A percentile compares a stretch with the other conserved stretches of the same genome.
phyloP scores from a whole-genome alignment of 768 basidiomycete genomes.

The Termitomyces sp. region DNA sequence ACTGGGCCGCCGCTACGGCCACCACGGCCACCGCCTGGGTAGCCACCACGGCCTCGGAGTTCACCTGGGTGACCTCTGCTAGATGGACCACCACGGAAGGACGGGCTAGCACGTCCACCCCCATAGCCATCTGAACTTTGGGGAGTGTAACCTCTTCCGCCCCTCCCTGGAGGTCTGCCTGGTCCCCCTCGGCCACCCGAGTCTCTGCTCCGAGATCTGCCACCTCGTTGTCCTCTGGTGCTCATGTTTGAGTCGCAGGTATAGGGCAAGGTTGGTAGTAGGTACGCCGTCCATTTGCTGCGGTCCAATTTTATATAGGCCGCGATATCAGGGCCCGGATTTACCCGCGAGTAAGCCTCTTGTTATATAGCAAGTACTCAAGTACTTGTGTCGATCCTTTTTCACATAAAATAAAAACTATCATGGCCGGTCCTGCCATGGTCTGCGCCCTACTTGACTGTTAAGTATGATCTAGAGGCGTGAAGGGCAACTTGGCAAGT shows the following conservation, averaged over 20 bases:
- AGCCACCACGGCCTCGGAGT: conserved; percentile 18
- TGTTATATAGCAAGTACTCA: too few species aligned
- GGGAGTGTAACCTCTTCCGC: conserved; percentile 11
- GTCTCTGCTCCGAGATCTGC: conserved; percentile 12
- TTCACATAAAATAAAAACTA: too few species aligned
- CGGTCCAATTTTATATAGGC: background rate
- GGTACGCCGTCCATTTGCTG: background rate
- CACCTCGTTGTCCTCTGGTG: conserved; percentile 17
- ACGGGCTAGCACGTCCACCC: conserved; percentile 15
- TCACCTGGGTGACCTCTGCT: conserved; percentile 18
- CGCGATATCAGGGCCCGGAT: background rate
- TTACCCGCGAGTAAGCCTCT: background rate
- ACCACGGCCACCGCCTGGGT: conserved; percentile 11
- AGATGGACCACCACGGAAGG: conserved; percentile 18
- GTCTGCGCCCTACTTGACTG: background rate
- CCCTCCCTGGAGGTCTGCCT: conserved; percentile 14
- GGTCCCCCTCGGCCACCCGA: conserved; percentile 4
- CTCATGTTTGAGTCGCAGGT: conserved; percentile 14
- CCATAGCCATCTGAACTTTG: conserved; percentile 11
- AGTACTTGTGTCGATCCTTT: too few species aligned
- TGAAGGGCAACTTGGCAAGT: too few species aligned
- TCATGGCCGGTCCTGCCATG: background rate
- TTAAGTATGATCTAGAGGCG: background rate
- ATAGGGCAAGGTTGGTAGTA: conserved; percentile 13
- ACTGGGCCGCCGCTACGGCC: conserved; percentile 24